phyloP scores from a whole-genome alignment of 495 filamentous ascomycete species.

The Neurospora tetrasperma region DNA sequence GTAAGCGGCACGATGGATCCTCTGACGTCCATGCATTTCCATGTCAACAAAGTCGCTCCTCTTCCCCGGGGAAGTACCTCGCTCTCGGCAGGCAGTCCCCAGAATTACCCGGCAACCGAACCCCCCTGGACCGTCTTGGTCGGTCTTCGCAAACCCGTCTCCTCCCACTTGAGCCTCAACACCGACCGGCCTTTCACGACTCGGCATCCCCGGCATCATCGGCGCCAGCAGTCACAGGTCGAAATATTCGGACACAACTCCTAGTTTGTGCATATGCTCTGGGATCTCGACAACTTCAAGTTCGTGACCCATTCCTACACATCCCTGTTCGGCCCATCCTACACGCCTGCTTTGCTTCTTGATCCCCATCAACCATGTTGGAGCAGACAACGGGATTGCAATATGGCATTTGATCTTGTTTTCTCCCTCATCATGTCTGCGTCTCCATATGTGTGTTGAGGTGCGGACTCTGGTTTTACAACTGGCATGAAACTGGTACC shows the following conservation, averaged over 20 bases:
- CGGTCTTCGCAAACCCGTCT: background rate
- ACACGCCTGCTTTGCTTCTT: background rate
- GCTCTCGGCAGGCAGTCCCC: background rate
- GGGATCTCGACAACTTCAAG: background rate
- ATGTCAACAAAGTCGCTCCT: background rate
- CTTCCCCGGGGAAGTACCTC: background rate
- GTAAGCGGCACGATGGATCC: background rate
- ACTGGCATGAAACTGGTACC: background rate
- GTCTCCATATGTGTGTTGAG: background rate
- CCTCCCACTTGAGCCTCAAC: background rate
- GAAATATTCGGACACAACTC: background rate
- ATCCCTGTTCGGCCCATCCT: background rate
- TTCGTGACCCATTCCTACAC: background rate
- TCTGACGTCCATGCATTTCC: background rate
- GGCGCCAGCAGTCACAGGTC: background rate
- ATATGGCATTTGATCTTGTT: background rate
- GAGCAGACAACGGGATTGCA: background rate
- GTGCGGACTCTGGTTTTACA: background rate
- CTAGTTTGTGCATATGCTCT: background rate
- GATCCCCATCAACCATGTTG: background rate
- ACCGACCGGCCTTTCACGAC: background rate
- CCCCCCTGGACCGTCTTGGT: background rate
- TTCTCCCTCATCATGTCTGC: background rate
- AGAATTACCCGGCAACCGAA: background rate
- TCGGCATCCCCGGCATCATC: background rate